A percentile compares a stretch with the other conserved stretches of the same genome.
These are phyloP conservation scores for Penicillium paradoxum DNA, from an alignment of 495 filamentous ascomycete species.

Conservation along the genomic window DNA sequence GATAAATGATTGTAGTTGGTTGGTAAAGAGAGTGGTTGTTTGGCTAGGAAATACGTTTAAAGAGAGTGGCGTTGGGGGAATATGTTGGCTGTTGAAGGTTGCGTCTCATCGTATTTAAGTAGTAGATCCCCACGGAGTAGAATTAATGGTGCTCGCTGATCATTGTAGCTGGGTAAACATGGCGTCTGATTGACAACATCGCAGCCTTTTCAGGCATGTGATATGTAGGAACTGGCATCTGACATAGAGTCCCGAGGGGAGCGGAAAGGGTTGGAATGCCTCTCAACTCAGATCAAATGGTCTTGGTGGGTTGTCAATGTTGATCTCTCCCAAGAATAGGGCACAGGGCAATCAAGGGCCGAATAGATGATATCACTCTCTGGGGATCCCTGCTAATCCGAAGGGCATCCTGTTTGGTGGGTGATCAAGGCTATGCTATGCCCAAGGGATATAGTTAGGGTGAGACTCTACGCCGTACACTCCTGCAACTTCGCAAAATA, in stretches of 20 bases:
- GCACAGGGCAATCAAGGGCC: neutral
- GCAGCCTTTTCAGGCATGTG: neutral
- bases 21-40: neutral
- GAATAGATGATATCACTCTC: neutral
- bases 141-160: conserved; percentile 4
- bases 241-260: neutral
- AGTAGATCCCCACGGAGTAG: neutral
- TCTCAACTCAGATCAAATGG: neutral
- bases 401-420: too few species aligned
- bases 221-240: conserved; percentile 9
- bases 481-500: too few species aligned
- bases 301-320: neutral
- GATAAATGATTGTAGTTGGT: neutral
- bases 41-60: conserved; percentile 1
- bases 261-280: conserved; percentile 15
- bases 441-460: too few species aligned
- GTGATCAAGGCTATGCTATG: too few species aligned
- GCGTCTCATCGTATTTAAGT: conserved; percentile 14
- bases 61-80: neutral
- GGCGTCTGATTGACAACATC: neutral
- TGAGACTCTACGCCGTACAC: too few species aligned
- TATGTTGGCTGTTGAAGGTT: neutral
- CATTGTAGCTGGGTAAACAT: conserved; percentile 9
- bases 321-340: conserved; percentile 4
- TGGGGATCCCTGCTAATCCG: neutral